A percentile compares a stretch with the other conserved stretches of the same genome.
These are phyloP conservation scores for Pseudoperonospora humuli DNA, from an alignment of 352 stramenopile genomes.

Conservation along the genomic window DNA sequence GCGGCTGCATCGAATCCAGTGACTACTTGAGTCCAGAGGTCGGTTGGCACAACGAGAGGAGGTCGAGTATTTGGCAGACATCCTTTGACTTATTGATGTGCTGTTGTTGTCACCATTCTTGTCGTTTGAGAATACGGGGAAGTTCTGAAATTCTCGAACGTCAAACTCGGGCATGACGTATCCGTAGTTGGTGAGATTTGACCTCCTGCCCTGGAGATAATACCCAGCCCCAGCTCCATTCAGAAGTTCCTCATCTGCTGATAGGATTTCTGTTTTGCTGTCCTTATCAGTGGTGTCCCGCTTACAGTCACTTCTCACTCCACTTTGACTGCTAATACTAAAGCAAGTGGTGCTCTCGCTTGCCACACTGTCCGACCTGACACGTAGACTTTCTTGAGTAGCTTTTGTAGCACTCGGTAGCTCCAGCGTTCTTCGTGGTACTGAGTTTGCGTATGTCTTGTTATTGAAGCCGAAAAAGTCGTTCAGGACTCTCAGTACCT, in stretches of 20 bases:
- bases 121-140: neutral
- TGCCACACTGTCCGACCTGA: slow-evolving; percentile 9
- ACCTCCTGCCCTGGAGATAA: slow-evolving; percentile 13
- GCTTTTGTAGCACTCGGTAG: slow-evolving; percentile 2
- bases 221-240: slow-evolving; percentile 8
- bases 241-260: neutral
- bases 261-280: neutral
- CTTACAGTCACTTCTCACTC: slow-evolving; percentile 1
- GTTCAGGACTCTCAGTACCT: slow-evolving; percentile 34
- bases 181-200: neutral
- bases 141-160: slow-evolving; percentile 2
- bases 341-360: slow-evolving; percentile 17
- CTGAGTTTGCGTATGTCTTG: slow-evolving; percentile 17
- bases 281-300: neutral
- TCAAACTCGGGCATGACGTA: slow-evolving; percentile 4
- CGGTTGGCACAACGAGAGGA: neutral
- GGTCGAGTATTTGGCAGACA: neutral
- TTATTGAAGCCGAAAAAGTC: slow-evolving; percentile 38
- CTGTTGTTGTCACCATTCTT: neutral
- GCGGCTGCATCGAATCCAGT: slow-evolving; percentile 14
- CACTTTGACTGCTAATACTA: slow-evolving; percentile 12
- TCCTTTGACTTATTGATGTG: neutral
- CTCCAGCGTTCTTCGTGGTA: slow-evolving; percentile 4
- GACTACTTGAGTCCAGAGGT: slow-evolving; percentile 1
- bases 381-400: slow-evolving; percentile 3